phyloP scores from a whole-genome alignment of 306 rosid genomes.

The Quercus agrifolia region DNA sequence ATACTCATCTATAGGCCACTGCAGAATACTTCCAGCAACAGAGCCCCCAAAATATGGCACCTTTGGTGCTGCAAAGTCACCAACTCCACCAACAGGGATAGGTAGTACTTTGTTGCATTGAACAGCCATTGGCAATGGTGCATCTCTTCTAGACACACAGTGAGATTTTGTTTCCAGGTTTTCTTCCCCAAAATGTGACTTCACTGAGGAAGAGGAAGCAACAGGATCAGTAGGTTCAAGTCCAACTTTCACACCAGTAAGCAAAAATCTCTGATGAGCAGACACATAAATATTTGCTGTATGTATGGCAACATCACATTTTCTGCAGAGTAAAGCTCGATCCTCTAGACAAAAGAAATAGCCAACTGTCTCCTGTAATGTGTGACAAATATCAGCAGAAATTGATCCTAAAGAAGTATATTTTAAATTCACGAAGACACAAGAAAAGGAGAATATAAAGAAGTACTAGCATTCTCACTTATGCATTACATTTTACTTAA shows the following conservation, averaged over 20 bases:
- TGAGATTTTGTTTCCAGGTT: conserved; percentile 34
- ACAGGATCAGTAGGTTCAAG: conserved; percentile 48
- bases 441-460: background rate
- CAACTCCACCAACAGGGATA: conserved; percentile 38
- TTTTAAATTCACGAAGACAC: background rate
- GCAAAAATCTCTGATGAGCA: conserved; percentile 62
- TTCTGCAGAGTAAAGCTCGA: conserved; percentile 82
- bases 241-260: conserved; percentile 70
- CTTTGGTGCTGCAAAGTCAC: conserved; percentile 38
- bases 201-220: conserved; percentile 42
- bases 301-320: conserved; percentile 76
- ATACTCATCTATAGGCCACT: conserved; percentile 73
- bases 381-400: conserved; percentile 26
- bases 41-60: conserved; percentile 61
- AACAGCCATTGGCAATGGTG: conserved; percentile 31
- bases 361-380: conserved; percentile 69
- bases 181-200: conserved; percentile 45
- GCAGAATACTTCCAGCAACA: conserved; percentile 51
- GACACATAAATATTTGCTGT: conserved; percentile 51
- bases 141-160: conserved; percentile 31
- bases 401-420: conserved; percentile 4
- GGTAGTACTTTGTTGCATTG: conserved; percentile 38
- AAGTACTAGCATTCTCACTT: background rate
- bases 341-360: conserved; percentile 90
- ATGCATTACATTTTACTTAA: too few relatives aligned